Base-by-base conservation (phyloP, 2,329 filamentous ascomycete species). In the Fusarium circinatum region DNA sequence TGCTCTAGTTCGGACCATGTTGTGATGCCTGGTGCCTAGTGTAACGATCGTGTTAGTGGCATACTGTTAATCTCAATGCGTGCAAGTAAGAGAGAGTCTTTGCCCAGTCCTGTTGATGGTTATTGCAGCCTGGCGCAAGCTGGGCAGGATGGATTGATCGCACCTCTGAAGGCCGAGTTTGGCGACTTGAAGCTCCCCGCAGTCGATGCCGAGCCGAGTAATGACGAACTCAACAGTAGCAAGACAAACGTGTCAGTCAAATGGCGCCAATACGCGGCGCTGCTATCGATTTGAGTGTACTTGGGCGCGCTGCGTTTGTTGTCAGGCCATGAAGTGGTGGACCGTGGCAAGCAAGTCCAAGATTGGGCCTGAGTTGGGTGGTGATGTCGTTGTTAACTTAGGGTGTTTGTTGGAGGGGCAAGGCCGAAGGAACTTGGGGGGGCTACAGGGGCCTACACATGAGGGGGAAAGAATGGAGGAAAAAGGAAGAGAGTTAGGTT, bases 1-100 rank as follows among this genome's bases (percentile, higher is more conserved):
- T 57, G 74, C 78, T 68, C 79, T 75, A 41, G 78, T 81, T 39
- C 77, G 72, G 44, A 78, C 78, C 80, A 82, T 82, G 26, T 56
- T 60, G 51, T 36, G 55, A 34, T 22, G 34, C 34, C 34, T 55
- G 24, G 41, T 30, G 42, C 38, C 65, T 74, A 22, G 36, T 48
- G 58, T 32, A 58, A 18, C n/a, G 52, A 34, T 38, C 14, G 32
- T 24, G 28, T 78, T 41, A 78, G 76, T 18, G 38, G 24, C 10
- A 51, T 41, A 13, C 34, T 41, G n/a, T 39, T 18, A 18, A 39
- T n/a, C 26, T 41, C 15, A 22, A 39, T n/a, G 24, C 15, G 51
- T 39, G 11, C 8, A 28, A 36, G 18, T 11, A n/a, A 39, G 26
- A 28, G 38, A 4, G 17, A 15, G 15, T 45, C 24, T 28, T 34